Conservation (phyloP, 768 basidiomycete species). For the Austroboletus festivus region DNA sequence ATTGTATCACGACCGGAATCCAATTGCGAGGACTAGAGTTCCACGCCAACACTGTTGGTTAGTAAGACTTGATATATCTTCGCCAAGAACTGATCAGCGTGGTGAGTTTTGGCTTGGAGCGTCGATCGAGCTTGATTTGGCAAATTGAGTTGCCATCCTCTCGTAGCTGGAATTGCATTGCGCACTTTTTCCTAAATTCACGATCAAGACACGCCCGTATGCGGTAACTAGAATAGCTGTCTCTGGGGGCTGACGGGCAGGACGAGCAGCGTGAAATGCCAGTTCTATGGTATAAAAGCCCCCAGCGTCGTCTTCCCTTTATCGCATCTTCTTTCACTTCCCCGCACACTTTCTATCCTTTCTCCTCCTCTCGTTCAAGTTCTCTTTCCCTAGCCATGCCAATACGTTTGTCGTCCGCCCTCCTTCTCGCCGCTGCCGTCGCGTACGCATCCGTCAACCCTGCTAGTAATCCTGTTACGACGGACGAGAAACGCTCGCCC, state of each 20-base stretch:
- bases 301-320: background rate
- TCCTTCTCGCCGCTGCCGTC: constrained; percentile 24
- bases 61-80: background rate
- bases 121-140: constrained; percentile 22
- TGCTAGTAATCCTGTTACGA: constrained; percentile 16
- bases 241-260: constrained; percentile 30
- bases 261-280: constrained; percentile 20
- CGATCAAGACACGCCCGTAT: constrained; percentile 9
- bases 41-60: background rate
- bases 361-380: constrained; percentile 41
- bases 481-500: constrained; percentile 22
- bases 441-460: constrained; percentile 20
- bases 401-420: constrained; percentile 18
- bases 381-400: constrained; percentile 24
- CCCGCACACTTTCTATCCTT: constrained; percentile 16
- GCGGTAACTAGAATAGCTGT: constrained; percentile 18
- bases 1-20: constrained; percentile 19
- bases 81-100: background rate
- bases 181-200: too few species aligned
- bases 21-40: constrained; percentile 1
- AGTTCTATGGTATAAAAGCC: constrained; percentile 25
- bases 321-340: constrained; percentile 6
- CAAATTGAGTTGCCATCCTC: background rate
- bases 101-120: constrained; percentile 15
- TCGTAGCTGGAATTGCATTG: too few species aligned